These are phyloP conservation scores for Xylaria sp. DNA, from an alignment of 2,329 filamentous ascomycete species.

Conservation along the genomic window DNA sequence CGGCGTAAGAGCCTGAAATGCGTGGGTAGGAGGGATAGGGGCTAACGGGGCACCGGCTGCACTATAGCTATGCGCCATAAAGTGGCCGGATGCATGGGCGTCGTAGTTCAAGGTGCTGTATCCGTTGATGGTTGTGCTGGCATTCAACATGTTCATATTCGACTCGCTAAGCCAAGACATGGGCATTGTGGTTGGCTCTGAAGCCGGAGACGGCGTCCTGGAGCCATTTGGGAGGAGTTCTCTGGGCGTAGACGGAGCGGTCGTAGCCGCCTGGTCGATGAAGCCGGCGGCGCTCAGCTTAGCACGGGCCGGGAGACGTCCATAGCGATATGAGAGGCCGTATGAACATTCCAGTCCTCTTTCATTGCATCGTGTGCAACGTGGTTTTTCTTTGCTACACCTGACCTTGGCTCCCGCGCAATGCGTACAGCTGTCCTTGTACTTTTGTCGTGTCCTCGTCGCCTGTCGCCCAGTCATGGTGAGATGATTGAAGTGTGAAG, in stretches of 20 bases:
- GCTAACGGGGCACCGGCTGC: constrained; percentile 21
- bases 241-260: constrained; percentile 34
- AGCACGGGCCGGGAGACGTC: constrained; percentile 40
- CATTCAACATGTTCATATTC: constrained; percentile 31
- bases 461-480: constrained; percentile 39
- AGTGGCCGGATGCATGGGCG: constrained; percentile 27
- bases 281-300: constrained; percentile 33
- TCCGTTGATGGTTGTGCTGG: constrained; percentile 30
- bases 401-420: constrained; percentile 43
- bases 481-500: constrained; percentile 25
- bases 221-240: constrained; percentile 37
- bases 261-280: constrained; percentile 31
- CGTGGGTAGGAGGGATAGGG: constrained; percentile 18
- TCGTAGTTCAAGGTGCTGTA: constrained; percentile 34
- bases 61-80: constrained; percentile 30
- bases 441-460: constrained; percentile 41
- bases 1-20: constrained; percentile 29
- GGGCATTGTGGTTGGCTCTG: constrained; percentile 30
- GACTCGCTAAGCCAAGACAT: constrained; percentile 37
- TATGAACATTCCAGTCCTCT: constrained; percentile 39
- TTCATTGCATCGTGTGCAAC: constrained; percentile 39
- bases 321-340: constrained; percentile 41
- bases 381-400: constrained; percentile 42
- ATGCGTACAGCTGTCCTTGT: constrained; percentile 42
- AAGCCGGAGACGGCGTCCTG: constrained; percentile 35